phyloP scores from a whole-genome alignment of 2,329 filamentous ascomycete species.

The Fusarium tuaranense region DNA sequence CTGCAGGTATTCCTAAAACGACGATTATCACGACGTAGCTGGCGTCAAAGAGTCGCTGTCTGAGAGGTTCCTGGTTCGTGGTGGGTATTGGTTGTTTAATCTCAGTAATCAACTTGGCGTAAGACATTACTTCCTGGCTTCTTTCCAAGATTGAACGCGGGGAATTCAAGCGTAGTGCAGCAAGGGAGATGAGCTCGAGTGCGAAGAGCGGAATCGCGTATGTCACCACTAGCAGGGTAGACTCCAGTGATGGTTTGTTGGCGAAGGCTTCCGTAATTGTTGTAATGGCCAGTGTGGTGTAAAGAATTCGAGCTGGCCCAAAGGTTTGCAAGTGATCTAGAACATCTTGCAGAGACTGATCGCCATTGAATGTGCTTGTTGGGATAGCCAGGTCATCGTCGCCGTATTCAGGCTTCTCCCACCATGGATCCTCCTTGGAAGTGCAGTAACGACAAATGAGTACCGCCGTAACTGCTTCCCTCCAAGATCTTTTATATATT shows the following conservation, averaged over 20 bases:
- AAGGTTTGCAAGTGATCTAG: not conserved
- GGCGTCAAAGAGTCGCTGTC: not conserved
- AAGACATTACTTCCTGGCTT: not conserved
- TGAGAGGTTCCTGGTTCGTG: not conserved
- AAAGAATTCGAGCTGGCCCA: not conserved
- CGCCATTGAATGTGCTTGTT: not conserved
- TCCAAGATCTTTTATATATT: not conserved
- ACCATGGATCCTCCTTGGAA: not conserved
- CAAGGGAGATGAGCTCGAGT: not conserved
- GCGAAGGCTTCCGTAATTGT: not conserved
- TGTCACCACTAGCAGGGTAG: not conserved
- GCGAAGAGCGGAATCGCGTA: not conserved
- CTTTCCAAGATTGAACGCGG: not conserved
- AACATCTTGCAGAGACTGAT: not conserved
- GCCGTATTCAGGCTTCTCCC: not conserved
- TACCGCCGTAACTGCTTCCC: not conserved
- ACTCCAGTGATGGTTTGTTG: not conserved
- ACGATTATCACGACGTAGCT: not conserved
- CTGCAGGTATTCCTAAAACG: not conserved
- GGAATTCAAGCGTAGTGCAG: not conserved
- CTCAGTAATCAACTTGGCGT: not conserved
- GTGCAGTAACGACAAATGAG: not conserved
- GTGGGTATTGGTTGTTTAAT: not conserved
- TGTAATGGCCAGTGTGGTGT: not conserved
- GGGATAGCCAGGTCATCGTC: not conserved